A percentile compares a stretch with the other conserved stretches of the same genome.
These are phyloP conservation scores for Choiromyces venosus DNA, from an alignment of 495 filamentous ascomycete species.

Conservation along the genomic window DNA sequence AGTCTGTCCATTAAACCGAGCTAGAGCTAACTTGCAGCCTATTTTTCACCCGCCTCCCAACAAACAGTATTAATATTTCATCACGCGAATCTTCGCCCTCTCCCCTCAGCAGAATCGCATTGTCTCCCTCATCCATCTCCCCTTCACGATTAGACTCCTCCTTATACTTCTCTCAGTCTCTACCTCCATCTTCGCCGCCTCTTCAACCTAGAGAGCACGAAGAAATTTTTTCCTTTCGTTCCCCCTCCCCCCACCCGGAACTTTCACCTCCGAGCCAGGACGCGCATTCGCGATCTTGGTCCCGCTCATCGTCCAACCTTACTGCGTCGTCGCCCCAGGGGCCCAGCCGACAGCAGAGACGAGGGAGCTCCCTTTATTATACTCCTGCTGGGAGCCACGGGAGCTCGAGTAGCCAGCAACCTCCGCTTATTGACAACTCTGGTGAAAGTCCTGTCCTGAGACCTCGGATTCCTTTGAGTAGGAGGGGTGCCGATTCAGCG, in stretches of 20 bases:
- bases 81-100: constrained; percentile 33
- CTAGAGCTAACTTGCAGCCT: not conserved
- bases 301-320: constrained; percentile 35
- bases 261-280: constrained; percentile 37
- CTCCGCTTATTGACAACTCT: constrained; percentile 26
- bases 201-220: constrained; percentile 30
- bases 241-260: constrained; percentile 40
- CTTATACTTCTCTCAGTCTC: constrained; percentile 39
- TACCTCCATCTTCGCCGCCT: constrained; percentile 40
- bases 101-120: constrained; percentile 26
- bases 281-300: constrained; percentile 36
- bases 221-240: constrained; percentile 26
- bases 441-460: constrained; percentile 15
- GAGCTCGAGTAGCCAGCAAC: constrained; percentile 38
- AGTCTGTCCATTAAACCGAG: not conserved
- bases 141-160: constrained; percentile 12
- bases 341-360: constrained; percentile 20
- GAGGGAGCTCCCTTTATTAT: constrained; percentile 40
- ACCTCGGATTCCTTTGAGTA: constrained; percentile 22
- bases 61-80: constrained; percentile 6
- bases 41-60: not conserved
- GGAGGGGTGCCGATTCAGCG: constrained; percentile 19
- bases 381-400: constrained; percentile 40
- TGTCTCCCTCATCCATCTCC: constrained; percentile 35
- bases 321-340: constrained; percentile 31